Percentiles rank a stretch among this genome's conserved stretches.
phyloP scores from a whole-genome alignment of 2,329 filamentous ascomycete species.

The Pleurostoma richardsiae region DNA sequence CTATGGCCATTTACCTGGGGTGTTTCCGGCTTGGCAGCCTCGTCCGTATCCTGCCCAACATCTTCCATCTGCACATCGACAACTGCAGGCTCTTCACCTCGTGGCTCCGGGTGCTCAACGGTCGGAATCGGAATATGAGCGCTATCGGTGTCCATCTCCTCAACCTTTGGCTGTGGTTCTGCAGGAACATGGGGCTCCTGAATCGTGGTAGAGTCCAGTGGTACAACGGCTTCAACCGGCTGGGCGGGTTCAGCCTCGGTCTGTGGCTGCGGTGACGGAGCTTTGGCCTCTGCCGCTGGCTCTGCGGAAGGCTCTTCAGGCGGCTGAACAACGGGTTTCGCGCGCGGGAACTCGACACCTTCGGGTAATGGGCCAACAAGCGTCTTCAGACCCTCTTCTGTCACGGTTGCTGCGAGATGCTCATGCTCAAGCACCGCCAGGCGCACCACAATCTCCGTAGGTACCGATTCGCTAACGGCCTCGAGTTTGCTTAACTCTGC shows the following conservation, averaged over 20 bases:
- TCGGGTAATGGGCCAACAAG: slow-evolving; percentile 37
- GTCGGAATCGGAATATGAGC: slow-evolving; percentile 17
- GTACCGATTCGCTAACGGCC: slow-evolving; percentile 26
- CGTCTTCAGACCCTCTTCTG: slow-evolving; percentile 36
- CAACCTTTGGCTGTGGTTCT: slow-evolving; percentile 27
- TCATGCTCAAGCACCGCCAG: slow-evolving; percentile 44
- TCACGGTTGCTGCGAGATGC: slow-evolving; percentile 40
- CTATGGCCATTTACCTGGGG: slow-evolving; percentile 7
- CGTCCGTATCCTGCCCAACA: slow-evolving; percentile 7
- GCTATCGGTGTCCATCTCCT: slow-evolving; percentile 34
- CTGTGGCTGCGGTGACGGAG: slow-evolving; percentile 5
- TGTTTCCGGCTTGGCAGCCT: slow-evolving; percentile 2
- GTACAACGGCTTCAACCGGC: background rate
- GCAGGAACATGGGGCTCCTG: slow-evolving; percentile 11
- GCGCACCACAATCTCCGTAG: slow-evolving; percentile 36
- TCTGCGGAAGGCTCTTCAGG: slow-evolving; percentile 10
- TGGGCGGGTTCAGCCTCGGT: slow-evolving; percentile 2
- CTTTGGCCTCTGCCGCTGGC: slow-evolving; percentile 12
- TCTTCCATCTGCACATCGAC: slow-evolving; percentile 32
- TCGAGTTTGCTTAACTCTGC: slow-evolving; percentile 42
- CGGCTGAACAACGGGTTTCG: slow-evolving; percentile 8
- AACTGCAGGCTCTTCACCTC: slow-evolving; percentile 5
- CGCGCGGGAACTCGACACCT: slow-evolving; percentile 13
- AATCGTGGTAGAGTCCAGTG: slow-evolving; percentile 3
- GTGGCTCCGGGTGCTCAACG: slow-evolving; percentile 13